phyloP scores from a whole-genome alignment of 2,329 filamentous ascomycete genomes.

The Ceratocystis cacaofunesta region DNA sequence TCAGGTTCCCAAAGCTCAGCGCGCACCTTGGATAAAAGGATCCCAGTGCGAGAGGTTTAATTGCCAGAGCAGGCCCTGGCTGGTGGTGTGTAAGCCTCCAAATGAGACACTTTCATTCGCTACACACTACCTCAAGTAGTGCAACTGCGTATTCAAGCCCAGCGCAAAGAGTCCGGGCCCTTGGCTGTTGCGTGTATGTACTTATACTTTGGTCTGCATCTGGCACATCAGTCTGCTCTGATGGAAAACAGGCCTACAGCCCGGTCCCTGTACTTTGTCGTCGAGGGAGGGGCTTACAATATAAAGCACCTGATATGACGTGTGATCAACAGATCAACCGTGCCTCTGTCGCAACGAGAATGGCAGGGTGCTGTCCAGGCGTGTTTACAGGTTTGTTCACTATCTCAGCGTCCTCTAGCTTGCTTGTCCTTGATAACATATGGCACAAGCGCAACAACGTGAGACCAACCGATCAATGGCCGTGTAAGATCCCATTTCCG shows the following conservation, averaged over 20 bases:
- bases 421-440: neutral
- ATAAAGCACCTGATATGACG: neutral
- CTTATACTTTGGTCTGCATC: neutral
- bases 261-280: too few relatives aligned
- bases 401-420: neutral
- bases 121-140: neutral
- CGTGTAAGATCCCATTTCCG: neutral
- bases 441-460: neutral
- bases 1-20: neutral
- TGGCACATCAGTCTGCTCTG: neutral
- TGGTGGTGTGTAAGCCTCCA: neutral
- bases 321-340: neutral
- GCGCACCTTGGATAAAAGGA: neutral
- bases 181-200: neutral
- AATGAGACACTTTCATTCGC: neutral
- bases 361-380: neutral
- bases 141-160: neutral
- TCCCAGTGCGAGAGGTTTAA: neutral
- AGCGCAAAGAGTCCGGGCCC: neutral
- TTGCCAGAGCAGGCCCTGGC: neutral
- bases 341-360: neutral
- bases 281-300: neutral
- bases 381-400: neutral
- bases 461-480: neutral
- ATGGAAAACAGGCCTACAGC: neutral